Evolutionary conservation across 352 stramenopile genomes (phyloP).

Genomic region (Phytophthora idaei): DNA sequence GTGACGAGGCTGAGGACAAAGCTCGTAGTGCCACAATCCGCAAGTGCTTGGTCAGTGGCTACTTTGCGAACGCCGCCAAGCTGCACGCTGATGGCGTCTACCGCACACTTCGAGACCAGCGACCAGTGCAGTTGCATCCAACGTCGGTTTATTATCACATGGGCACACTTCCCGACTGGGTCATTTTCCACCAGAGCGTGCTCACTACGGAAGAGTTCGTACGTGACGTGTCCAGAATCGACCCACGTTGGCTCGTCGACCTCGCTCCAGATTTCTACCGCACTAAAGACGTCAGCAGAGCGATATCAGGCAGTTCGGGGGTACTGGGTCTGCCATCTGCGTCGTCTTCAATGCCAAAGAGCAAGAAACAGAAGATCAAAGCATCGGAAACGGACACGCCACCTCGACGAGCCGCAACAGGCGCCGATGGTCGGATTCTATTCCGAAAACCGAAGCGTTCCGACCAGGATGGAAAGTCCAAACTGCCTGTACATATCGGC

Average conservation of each 20-base stretch:
- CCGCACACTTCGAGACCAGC: slow-evolving; percentile 69
- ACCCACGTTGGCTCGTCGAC: slow-evolving; percentile 75
- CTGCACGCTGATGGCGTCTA: slow-evolving; percentile 91
- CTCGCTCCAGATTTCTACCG: slow-evolving; percentile 78
- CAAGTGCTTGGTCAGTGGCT: slow-evolving; percentile 75
- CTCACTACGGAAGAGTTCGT: slow-evolving; percentile 97
- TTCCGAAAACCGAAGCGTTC: slow-evolving; percentile 69
- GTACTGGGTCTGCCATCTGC: slow-evolving; percentile 65
- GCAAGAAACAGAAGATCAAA: slow-evolving; percentile 35
- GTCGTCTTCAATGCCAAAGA: slow-evolving; percentile 6
- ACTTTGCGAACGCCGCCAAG: slow-evolving; percentile 97
- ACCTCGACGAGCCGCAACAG: slow-evolving; percentile 27
- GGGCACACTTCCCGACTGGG: slow-evolving; percentile 94
- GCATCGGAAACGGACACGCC: slow-evolving; percentile 18
- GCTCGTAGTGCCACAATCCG: slow-evolving; percentile 42
- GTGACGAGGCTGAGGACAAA: slow-evolving; percentile 31
- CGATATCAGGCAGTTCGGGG: slow-evolving; percentile 71
- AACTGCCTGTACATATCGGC: slow-evolving; percentile 78
- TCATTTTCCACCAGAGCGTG: slow-evolving; percentile 98
- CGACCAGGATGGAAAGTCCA: slow-evolving; percentile 35
- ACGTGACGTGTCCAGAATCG: slow-evolving; percentile 69
- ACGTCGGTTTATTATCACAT: slow-evolving; percentile 80
- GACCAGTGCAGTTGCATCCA: slow-evolving; percentile 75
- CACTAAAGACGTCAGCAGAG: slow-evolving; percentile 69
- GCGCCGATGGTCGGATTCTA: slow-evolving; percentile 62